A percentile compares a stretch with the other conserved stretches of the same genome.
These are phyloP conservation scores for Seiridium cupressi DNA, from an alignment of 2,329 filamentous ascomycete genomes.

Conservation along the genomic window DNA sequence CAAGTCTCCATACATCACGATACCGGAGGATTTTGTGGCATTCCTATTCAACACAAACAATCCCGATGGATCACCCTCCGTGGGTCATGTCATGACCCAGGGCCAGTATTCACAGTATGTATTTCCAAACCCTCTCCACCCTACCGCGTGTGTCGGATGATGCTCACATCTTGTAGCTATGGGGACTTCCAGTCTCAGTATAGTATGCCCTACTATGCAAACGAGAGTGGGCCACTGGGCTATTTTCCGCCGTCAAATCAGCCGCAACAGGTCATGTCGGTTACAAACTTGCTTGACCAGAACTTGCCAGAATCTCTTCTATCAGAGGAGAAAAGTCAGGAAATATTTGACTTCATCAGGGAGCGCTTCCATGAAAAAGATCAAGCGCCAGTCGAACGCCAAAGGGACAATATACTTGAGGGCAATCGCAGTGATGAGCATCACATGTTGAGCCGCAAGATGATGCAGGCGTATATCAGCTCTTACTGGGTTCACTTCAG, in stretches of 20 bases:
- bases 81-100: constrained; percentile 49
- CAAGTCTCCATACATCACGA: constrained; percentile 78
- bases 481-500: constrained; percentile 97
- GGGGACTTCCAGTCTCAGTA: constrained; percentile 51
- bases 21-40: constrained; percentile 83
- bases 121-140: neutral
- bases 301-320: constrained; percentile 76
- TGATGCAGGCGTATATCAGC: constrained; percentile 93
- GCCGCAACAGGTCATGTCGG: constrained; percentile 81
- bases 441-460: constrained; percentile 76
- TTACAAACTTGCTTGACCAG: constrained; percentile 80
- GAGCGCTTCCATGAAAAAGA: constrained; percentile 79
- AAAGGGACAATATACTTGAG: constrained; percentile 74
- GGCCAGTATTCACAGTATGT: constrained; percentile 48
- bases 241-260: constrained; percentile 56
- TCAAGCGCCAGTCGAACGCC: constrained; percentile 69
- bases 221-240: constrained; percentile 46
- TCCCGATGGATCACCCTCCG: constrained; percentile 49
- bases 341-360: constrained; percentile 79
- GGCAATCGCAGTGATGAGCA: constrained; percentile 68
- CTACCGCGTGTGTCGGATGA: neutral
- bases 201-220: constrained; percentile 46
- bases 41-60: constrained; percentile 76
- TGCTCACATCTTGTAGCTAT: constrained; percentile 42
- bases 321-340: constrained; percentile 83